Conservation (phyloP, 192 early-diverging fungal species). For the Entophlyctis luteolus region DNA sequence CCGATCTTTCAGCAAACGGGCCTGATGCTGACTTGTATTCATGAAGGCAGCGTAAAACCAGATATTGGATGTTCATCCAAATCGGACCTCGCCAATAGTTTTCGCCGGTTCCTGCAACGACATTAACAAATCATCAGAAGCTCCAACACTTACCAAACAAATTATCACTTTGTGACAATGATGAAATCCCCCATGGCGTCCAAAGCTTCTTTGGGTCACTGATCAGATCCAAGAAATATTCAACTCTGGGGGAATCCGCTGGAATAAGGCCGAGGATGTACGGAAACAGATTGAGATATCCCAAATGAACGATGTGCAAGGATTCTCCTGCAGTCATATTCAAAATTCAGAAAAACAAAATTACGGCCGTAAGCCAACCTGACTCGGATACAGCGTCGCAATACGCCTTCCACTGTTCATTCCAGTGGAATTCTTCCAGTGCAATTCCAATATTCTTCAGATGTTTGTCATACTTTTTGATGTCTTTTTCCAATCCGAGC, state of each 20-base stretch:
- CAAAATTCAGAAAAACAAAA: neutral
- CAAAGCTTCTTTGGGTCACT: conserved; percentile 74
- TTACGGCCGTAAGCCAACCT: no score
- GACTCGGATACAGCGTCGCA: conserved; percentile 62
- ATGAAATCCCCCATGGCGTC: conserved; percentile 57
- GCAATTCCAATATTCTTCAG: conserved; percentile 50
- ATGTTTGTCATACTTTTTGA: conserved; percentile 50
- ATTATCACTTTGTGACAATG: conserved; percentile 36
- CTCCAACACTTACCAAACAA: conserved; percentile 2
- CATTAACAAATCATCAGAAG: neutral
- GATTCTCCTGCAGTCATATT: conserved; percentile 13
- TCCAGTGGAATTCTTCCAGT: conserved; percentile 73
- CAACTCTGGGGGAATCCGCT: conserved; percentile 47
- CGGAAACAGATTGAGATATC: conserved; percentile 81
- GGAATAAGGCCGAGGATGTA: conserved; percentile 71
- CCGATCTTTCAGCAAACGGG: conserved; percentile 54
- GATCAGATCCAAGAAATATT: conserved; percentile 59
- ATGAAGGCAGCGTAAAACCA: conserved; percentile 65
- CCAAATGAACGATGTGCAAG: conserved; percentile 61
- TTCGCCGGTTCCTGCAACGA: conserved; percentile 70
- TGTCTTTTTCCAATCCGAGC: conserved; percentile 57
- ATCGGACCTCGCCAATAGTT: conserved; percentile 94
- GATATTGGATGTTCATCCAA: conserved; percentile 91
- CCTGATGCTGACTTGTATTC: conserved; percentile 35
- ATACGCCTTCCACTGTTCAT: conserved; percentile 52